Percentiles rank a stretch among this genome's conserved stretches.
phyloP scores from a whole-genome alignment of 768 basidiomycete genomes.

The Chlorophyllum brunneum region DNA sequence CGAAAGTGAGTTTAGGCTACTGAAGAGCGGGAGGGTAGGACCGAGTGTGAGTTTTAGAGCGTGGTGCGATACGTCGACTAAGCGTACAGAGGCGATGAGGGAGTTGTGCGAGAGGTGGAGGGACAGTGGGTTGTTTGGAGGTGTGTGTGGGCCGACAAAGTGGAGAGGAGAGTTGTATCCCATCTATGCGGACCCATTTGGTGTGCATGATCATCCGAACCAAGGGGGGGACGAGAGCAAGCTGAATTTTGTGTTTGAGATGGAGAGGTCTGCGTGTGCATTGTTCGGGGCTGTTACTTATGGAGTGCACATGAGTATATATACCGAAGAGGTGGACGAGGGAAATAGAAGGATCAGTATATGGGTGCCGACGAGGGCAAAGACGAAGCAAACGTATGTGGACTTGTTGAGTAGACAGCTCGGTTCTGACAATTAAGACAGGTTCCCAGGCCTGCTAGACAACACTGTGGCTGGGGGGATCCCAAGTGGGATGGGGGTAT shows the following conservation, averaged over 20 bases:
- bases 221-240: slow-evolving; percentile 26
- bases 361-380: slow-evolving; percentile 86
- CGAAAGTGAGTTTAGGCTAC: slow-evolving; percentile 21
- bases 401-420: neutral
- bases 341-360: slow-evolving; percentile 46
- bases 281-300: slow-evolving; percentile 90
- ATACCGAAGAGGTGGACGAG: slow-evolving; percentile 36
- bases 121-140: slow-evolving; percentile 54
- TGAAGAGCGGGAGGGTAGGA: slow-evolving; percentile 23
- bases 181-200: slow-evolving; percentile 69
- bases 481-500: slow-evolving; percentile 66
- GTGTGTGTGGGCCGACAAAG: slow-evolving; percentile 67
- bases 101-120: slow-evolving; percentile 76
- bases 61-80: slow-evolving; percentile 49
- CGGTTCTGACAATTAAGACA: slow-evolving; percentile 20
- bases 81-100: slow-evolving; percentile 58
- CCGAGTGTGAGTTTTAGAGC: slow-evolving; percentile 47
- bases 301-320: slow-evolving; percentile 88
- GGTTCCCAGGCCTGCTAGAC: slow-evolving; percentile 85
- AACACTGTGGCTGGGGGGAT: slow-evolving; percentile 94
- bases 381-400: slow-evolving; percentile 85
- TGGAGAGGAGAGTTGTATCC: slow-evolving; percentile 89
- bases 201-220: slow-evolving; percentile 44
- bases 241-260: slow-evolving; percentile 74
- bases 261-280: slow-evolving; percentile 87